Percentiles rank a stretch among this genome's conserved stretches.
phyloP scores from a whole-genome alignment of 352 stramenopile species.

The Lagenidium sp. region DNA sequence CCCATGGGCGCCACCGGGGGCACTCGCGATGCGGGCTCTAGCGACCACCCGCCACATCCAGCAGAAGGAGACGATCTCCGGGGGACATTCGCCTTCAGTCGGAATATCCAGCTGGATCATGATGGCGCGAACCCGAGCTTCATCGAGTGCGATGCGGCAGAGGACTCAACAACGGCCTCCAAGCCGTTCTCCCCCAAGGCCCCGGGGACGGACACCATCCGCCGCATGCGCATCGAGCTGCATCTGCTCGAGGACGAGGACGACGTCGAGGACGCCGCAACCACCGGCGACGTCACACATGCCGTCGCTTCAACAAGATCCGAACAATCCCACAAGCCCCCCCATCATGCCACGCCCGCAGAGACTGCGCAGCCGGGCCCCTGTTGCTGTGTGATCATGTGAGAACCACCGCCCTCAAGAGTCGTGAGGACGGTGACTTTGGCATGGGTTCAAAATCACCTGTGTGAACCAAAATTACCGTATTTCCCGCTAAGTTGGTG shows the following conservation, averaged over 20 bases:
- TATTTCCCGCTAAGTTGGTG: no score
- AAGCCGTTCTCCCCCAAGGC: constrained; percentile 65
- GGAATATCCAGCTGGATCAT: constrained; percentile 54
- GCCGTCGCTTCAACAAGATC: background rate
- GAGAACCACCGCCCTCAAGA: no score
- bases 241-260: constrained; percentile 12
- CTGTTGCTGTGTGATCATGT: background rate
- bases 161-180: constrained; percentile 18
- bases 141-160: constrained; percentile 35
- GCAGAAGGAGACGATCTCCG: background rate
- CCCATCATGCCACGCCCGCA: no score
- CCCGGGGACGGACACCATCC: constrained; percentile 46
- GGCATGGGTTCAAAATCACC: no score
- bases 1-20: background rate
- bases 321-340: no score
- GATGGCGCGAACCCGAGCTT: constrained; percentile 55
- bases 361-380: background rate
- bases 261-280: constrained; percentile 1
- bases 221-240: constrained; percentile 44
- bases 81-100: constrained; percentile 28
- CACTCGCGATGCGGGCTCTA: background rate
- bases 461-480: no score
- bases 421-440: no score
- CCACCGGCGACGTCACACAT: background rate
- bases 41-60: no score